phyloP scores from a whole-genome alignment of 306 rosid species.

The Vachellia collinsii region DNA sequence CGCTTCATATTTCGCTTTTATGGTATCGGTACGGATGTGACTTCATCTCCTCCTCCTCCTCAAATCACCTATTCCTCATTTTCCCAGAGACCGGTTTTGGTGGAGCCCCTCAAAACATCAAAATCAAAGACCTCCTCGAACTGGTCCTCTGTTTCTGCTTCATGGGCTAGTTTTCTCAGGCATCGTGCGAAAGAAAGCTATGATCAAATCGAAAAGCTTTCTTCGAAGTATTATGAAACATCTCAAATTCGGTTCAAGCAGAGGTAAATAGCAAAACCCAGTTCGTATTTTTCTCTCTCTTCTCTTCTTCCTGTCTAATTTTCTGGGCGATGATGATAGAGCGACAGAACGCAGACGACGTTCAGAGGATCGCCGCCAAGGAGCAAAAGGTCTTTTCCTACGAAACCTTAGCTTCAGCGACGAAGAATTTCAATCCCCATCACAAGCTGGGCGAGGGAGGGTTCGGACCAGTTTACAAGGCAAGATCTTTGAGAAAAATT shows the following conservation, averaged over 20 bases:
- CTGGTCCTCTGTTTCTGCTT: constrained; percentile 13
- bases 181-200: constrained; percentile 31
- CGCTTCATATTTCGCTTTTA: not conserved
- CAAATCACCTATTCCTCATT: constrained; percentile 14
- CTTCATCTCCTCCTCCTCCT: not conserved
- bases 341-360: too few species aligned
- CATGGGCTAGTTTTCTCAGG: constrained; percentile 49
- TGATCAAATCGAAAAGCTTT: constrained; percentile 59
- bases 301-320: too few species aligned
- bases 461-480: too few species aligned
- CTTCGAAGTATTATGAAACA: constrained; percentile 50
- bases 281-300: not conserved
- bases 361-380: too few species aligned
- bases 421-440: too few species aligned
- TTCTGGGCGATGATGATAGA: too few species aligned
- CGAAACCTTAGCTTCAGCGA: too few species aligned
- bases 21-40: not conserved
- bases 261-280: constrained; percentile 50
- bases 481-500: too few species aligned
- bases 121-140: not conserved
- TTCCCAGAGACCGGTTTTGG: constrained; percentile 3
- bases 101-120: not conserved
- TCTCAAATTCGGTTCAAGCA: constrained; percentile 51
- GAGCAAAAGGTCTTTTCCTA: too few species aligned
- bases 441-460: too few species aligned